A percentile compares a stretch with the other conserved stretches of the same genome.
phyloP scores from a whole-genome alignment of 441 rosid species.

The Gossypium schwendimanii region DNA sequence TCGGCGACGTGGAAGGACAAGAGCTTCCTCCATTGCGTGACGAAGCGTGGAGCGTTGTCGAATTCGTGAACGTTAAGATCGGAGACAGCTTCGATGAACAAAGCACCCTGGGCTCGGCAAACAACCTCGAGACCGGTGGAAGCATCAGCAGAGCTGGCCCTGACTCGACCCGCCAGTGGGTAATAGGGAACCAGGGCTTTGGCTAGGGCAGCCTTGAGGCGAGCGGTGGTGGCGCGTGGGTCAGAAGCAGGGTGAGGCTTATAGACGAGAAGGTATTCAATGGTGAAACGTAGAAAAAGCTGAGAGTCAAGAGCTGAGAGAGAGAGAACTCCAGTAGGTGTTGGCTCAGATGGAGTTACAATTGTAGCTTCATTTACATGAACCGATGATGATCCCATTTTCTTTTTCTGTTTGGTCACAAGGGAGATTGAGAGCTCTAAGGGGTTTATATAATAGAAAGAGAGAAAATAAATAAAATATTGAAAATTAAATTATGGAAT shows the following conservation, averaged over 20 bases:
- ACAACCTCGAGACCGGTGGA: slow-evolving; percentile 41
- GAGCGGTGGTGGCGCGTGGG: slow-evolving; percentile 22
- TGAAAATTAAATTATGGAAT: no score
- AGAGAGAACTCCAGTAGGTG: slow-evolving; percentile 46
- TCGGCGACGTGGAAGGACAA: slow-evolving; percentile 49
- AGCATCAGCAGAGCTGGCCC: slow-evolving; percentile 31
- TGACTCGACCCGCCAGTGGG: slow-evolving; percentile 72
- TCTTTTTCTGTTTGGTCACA: background rate
- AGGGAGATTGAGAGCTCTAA: background rate
- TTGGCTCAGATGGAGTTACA: slow-evolving; percentile 50
- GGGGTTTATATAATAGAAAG: background rate
- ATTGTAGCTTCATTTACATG: slow-evolving; percentile 44
- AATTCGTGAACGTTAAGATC: slow-evolving; percentile 38
- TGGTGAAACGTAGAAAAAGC: slow-evolving; percentile 74
- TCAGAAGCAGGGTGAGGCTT: slow-evolving; percentile 26
- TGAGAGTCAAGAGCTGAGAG: slow-evolving; percentile 84
- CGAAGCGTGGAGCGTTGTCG: slow-evolving; percentile 44
- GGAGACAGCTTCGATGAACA: slow-evolving; percentile 50
- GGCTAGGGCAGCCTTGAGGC: slow-evolving; percentile 52
- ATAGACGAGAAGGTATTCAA: slow-evolving; percentile 63
- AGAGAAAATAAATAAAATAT: no score
- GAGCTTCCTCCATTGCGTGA: slow-evolving; percentile 61
- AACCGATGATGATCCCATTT: slow-evolving; percentile 43
- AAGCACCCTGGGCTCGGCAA: slow-evolving; percentile 57
- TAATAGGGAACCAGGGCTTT: slow-evolving; percentile 57